Percentiles rank a stretch among this genome's conserved stretches.
Conservation (phyloP, 805 yeast genomes). For the Candida quercuum region DNA sequence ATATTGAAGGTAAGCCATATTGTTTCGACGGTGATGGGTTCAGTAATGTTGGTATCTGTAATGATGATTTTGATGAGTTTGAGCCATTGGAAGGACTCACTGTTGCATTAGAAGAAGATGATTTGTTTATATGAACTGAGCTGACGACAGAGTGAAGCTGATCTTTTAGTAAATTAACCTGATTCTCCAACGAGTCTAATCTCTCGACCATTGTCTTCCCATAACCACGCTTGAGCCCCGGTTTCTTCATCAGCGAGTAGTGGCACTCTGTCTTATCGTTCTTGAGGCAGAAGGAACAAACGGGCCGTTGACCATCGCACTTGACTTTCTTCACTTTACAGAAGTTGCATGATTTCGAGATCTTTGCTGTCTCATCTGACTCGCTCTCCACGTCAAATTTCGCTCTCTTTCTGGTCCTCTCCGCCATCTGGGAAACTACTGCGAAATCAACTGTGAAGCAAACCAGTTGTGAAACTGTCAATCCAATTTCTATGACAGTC, state of each 20-base stretch:
- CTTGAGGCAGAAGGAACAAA: conserved; percentile 15
- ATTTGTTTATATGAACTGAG: too few species aligned
- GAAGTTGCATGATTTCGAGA: conserved; percentile 18
- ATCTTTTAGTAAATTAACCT: conserved; percentile 6
- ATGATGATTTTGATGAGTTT: conserved; percentile 3
- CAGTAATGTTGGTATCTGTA: conserved; percentile 15
- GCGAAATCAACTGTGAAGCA: too few species aligned
- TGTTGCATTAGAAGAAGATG: too few species aligned
- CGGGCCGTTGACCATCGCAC: conserved; percentile 18
- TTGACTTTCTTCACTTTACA: conserved; percentile 20
- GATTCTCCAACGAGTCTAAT: conserved; percentile 14
- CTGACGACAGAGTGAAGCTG: too few species aligned
- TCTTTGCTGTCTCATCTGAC: conserved; percentile 2
- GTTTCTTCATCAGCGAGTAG: conserved; percentile 18
- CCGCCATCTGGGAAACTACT: neutral
- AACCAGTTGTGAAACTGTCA: too few species aligned
- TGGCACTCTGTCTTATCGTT: conserved; percentile 8
- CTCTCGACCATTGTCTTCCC: conserved; percentile 19
- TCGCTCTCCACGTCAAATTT: neutral
- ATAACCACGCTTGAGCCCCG: conserved; percentile 20
- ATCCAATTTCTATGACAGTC: too few species aligned
- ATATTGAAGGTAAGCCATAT: conserved; percentile 12
- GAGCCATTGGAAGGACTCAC: neutral
- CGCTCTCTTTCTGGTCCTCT: neutral
- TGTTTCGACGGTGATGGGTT: conserved; percentile 8